Evolutionary conservation across 225 moss, liverwort and hornwort species (phyloP), one percentile per base, ranked within the genome.

Genomic region (Sphagnum tenellum): DNA sequence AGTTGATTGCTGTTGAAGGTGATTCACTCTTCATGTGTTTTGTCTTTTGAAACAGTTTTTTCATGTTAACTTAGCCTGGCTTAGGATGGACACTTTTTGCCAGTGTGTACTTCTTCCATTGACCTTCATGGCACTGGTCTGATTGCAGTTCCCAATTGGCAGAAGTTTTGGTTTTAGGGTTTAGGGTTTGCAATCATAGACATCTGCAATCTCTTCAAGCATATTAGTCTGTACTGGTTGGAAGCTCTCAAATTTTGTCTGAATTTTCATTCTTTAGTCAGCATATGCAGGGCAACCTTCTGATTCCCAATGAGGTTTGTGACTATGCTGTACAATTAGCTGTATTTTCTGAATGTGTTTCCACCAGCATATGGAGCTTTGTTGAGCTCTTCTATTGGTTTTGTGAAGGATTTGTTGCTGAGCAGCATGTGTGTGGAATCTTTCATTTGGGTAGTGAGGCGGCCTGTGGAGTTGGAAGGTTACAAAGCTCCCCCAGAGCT

Each of bases 1-100:
- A 92, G 78, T 73, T 74, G 74, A 87, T 96, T 62, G 95, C 92
- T 61, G 57, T 82, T 11, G 86, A 88, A 88, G 89, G 94, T 94
- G 78, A 49, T 62, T 1, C 29, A 29, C 29, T 29, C 29, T 29
- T 29, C 29, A 29, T 29, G 29, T 8, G 5, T 50, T 47, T 62
- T 62, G 62, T 47, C 46, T 46, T n/a, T n/a, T n/a, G n/a, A n/a
- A n/a, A n/a, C n/a, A n/a, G 45, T 53, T 8, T 51, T 61, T 45
- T 56, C 61, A 44, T 45, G 10, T 61, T 5, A 3, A 59, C 2
- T 64, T 45, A 46, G 29, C 1, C 52, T 67, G 9, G 8, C 52
- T 46, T 0, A 29, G 29, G 0, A 29, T 29, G 29, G 29, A 29
- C 29, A 29, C 29, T 29, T 29, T 29, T 29, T 29, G 29, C 29